Conservation (phyloP, 1,139 yeast species). For the Kurtzmaniella quercitrusa region DNA sequence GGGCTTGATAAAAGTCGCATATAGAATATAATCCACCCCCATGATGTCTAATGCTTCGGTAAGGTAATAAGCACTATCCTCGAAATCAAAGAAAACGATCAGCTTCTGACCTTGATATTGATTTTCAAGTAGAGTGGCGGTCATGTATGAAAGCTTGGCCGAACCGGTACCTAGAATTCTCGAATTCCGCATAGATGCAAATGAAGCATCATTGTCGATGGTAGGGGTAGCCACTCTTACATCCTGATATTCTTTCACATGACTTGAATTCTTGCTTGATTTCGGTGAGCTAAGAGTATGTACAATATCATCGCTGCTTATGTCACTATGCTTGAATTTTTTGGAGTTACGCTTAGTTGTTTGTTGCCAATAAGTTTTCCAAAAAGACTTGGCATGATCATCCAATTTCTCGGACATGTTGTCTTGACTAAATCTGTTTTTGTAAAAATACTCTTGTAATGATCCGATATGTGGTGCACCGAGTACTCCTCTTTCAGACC, state of each 20-base stretch:
- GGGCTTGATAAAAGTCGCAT: constrained; percentile 56
- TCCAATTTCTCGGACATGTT: constrained; percentile 26
- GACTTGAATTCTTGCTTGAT: background rate
- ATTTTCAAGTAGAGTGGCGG: constrained; percentile 50
- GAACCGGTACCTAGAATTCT: constrained; percentile 55
- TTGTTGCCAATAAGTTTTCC: constrained; percentile 51
- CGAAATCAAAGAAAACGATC: constrained; percentile 65
- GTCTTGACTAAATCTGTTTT: constrained; percentile 41
- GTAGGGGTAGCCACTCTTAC: background rate
- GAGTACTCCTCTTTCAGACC: constrained; percentile 32
- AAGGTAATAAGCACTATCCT: constrained; percentile 64
- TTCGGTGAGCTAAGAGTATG: background rate
- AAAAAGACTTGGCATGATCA: constrained; percentile 37
- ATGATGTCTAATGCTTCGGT: constrained; percentile 60
- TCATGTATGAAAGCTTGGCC: constrained; percentile 56
- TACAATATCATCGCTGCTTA: background rate
- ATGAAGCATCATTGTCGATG: constrained; percentile 10
- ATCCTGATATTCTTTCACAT: no score
- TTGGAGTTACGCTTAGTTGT: constrained; percentile 30
- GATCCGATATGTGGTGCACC: constrained; percentile 60
- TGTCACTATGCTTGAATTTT: constrained; percentile 18
- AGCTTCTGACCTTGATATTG: constrained; percentile 46
- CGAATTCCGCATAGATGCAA: constrained; percentile 27
- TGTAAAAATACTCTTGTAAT: constrained; percentile 51
- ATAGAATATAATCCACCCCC: constrained; percentile 58